phyloP scores from a whole-genome alignment of 192 early-diverging fungal genomes.

The Geranomyces michiganensis region DNA sequence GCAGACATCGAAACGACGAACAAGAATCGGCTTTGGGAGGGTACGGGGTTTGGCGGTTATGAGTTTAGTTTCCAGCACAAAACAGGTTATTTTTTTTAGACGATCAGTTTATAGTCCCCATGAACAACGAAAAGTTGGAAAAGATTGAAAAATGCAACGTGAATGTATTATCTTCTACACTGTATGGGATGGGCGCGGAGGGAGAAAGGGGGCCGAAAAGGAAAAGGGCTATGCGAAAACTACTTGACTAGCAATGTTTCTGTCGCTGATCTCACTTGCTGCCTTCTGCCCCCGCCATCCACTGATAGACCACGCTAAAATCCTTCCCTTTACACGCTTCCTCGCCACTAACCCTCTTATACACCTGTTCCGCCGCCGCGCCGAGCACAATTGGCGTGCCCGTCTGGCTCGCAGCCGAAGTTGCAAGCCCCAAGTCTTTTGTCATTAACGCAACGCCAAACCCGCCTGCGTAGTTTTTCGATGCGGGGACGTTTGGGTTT shows the following conservation, averaged over 20 bases:
- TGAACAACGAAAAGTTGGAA: too few relatives aligned
- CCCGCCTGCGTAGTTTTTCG: constrained; percentile 82
- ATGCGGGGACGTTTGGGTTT: constrained; percentile 75
- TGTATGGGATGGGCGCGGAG: too few relatives aligned
- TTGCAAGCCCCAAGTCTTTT: constrained; percentile 90
- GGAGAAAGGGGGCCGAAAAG: too few relatives aligned
- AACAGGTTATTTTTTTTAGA: too few relatives aligned
- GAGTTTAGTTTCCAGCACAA: too few relatives aligned
- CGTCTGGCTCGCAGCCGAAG: constrained; percentile 79
- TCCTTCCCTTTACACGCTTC: constrained; percentile 76
- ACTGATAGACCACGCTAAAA: constrained; percentile 61
- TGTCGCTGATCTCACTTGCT: neutral
- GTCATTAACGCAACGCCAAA: constrained; percentile 89
- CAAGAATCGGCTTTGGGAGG: too few relatives aligned
- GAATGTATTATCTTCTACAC: too few relatives aligned
- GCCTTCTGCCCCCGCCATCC: constrained; percentile 22
- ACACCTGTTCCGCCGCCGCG: constrained; percentile 78
- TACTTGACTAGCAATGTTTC: neutral
- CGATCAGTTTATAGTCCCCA: too few relatives aligned
- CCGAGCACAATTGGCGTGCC: constrained; percentile 74
- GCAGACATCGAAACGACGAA: too few relatives aligned
- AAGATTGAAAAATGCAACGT: too few relatives aligned
- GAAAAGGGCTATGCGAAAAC: too few relatives aligned
- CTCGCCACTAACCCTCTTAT: constrained; percentile 70
- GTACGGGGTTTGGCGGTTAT: too few relatives aligned